Evolutionary conservation across 305 asterid genomes (phyloP), one percentile per base, ranked within the genome.

Genomic region (Salvia sclarea): DNA sequence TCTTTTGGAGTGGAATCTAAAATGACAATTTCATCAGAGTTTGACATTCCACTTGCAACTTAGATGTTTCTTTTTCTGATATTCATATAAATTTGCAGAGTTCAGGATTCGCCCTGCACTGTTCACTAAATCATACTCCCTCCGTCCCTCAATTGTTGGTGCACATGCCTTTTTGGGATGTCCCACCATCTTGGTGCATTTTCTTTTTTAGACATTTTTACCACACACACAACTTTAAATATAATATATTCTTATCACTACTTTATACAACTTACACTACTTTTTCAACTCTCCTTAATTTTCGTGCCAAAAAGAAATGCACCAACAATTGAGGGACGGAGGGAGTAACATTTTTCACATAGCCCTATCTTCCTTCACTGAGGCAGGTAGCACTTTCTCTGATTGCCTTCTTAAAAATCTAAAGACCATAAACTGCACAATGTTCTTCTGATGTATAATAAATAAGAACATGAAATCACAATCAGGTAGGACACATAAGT

Each of bases 351-450:
- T 20, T 30, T 25, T 55, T 49, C 47, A 40, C 62, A 48, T 24
- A 13, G 38, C 61, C n/a, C 41, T 56, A 58, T 28, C 64, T 25
- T n/a, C 38, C 37, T 74, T 52, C 61, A 28, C 58, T 18, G 60
- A 21, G 57, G 72, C 66, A 30, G 33, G 69, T 30, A 45, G 22
- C 66, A 55, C 22, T 54, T 65, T 31, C 24, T 49, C 52, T 44
- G 16, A 52, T 64, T 59, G 61, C 48, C 68, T 37, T 41, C 70
- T 63, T 52, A 53, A 74, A 28, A 20, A 72, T 76, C 64, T 40
- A 16, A 62, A 59, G 73, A 43, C 49, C 72, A 63, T 10, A 63
- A 59, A 54, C 31, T 37, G 76, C 66, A 68, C 12, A 52, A 22
- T 38, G 35, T 59, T 61, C 52, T 40, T 61, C 53, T 12, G 4